Base-by-base conservation (phyloP, 176 grass and related monocot genomes). In the Cymbopogon citratus region DNA sequence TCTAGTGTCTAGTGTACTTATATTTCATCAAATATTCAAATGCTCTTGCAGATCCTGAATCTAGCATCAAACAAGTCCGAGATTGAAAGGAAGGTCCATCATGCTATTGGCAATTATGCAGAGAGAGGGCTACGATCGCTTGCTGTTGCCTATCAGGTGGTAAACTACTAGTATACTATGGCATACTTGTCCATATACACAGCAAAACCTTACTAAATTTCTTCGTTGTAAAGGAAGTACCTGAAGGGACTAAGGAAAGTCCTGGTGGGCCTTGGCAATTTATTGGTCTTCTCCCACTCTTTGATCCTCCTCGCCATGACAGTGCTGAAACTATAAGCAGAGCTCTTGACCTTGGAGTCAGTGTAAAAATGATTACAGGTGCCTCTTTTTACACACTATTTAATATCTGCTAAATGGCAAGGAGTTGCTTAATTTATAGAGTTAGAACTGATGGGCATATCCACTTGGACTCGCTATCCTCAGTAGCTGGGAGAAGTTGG, bases 361-460 rank as follows among this genome's bases (percentile, higher is more conserved):
- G 89, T 85, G 89, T 91, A 36, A 91, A 91, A 84, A 91, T 91
- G 89, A 91, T 91, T 62, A 91, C 89, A 91, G 85, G 89, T 91
- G 31, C 34, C 29, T 61, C 76, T 73, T 66, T 46, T 46, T 77
- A 60, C 26, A 23, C 34, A 59, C 14, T 38, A 60, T 63, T 44
- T 77, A 60, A 41, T 78, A 66, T 49, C 35, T 70, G 26, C 59
- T 77, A 54, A 71, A 33, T 4, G 12, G 12, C 56, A 71, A 82
- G 12, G 43, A 26, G 71, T 69, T 46, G 29, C 36, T 76, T 69
- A 77, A 44, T 71, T 83, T 65, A 1, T 87, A 28, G 24, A 23
- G 69, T 51, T 54, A 8, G 33, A 66, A 54, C 63, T 34, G 25
- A 40, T 64, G 68, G 11, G 19, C n/a, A 9, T 33, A 38, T 70